Conservation (phyloP, 140 eudicot species). For the Ambrosia hybrid region DNA sequence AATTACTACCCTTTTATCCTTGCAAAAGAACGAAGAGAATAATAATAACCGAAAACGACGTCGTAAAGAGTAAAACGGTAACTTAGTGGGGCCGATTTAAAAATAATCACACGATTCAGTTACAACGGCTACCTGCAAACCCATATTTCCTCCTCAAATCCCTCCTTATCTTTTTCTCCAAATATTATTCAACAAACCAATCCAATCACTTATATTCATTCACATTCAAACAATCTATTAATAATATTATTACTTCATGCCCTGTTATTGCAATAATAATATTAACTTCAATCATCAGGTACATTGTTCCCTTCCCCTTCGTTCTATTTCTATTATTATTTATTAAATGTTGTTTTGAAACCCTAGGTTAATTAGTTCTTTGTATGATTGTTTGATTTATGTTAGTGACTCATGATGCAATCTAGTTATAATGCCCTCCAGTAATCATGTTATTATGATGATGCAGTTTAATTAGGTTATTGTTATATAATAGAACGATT, state of each 20-base stretch:
- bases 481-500: neutral
- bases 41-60: slow-evolving; percentile 20
- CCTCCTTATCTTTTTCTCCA: slow-evolving; percentile 13
- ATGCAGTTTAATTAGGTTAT: neutral
- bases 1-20: neutral
- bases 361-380: slow-evolving; percentile 13
- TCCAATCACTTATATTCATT: no score
- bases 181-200: no score
- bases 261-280: slow-evolving; percentile 16
- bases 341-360: neutral
- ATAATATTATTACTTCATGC: neutral
- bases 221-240: slow-evolving; percentile 5
- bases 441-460: neutral
- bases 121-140: slow-evolving; percentile 62
- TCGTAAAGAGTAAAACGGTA: slow-evolving; percentile 42
- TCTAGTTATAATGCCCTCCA: no score
- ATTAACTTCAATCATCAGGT: slow-evolving; percentile 32
- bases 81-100: slow-evolving; percentile 21
- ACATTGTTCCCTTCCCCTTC: slow-evolving; percentile 5
- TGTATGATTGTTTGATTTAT: neutral
- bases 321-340: slow-evolving; percentile 20
- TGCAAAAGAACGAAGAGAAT: neutral
- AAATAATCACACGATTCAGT: slow-evolving; percentile 24
- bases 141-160: slow-evolving; percentile 12
- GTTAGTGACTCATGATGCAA: neutral